These are phyloP conservation scores for Spergularia bocconei DNA, from an alignment of 148 eudicot genomes.

Conservation along the genomic window DNA sequence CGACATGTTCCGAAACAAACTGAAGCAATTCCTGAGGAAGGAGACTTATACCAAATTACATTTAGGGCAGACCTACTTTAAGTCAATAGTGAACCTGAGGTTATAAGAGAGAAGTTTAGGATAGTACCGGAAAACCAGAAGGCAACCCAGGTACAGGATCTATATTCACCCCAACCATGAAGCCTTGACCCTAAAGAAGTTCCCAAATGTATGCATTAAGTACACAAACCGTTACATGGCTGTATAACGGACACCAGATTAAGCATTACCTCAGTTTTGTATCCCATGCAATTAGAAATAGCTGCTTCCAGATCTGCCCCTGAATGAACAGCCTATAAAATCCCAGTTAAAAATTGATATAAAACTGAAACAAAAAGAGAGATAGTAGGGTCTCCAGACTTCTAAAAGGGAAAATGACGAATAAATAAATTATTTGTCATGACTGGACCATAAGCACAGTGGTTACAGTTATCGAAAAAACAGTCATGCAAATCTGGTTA, in stretches of 20 bases:
- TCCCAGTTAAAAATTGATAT: slow-evolving; percentile 7
- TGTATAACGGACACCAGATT: slow-evolving; percentile 11
- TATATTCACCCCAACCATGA: slow-evolving; percentile 97
- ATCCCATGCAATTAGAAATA: slow-evolving; percentile 85
- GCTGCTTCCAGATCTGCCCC: slow-evolving; percentile 99
- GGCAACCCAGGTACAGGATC: slow-evolving; percentile 90
- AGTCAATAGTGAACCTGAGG: neutral
- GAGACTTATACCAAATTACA: slow-evolving; percentile 16
- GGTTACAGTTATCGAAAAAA: neutral
- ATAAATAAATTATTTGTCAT: too few species aligned
- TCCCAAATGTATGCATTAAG: slow-evolving; percentile 5
- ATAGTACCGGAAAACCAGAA: slow-evolving; percentile 70
- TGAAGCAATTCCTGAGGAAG: slow-evolving; percentile 69
- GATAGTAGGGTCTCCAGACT: neutral
- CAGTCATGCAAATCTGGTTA: neutral
- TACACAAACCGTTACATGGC: neutral
- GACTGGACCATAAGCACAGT: neutral
- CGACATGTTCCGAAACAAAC: slow-evolving; percentile 72
- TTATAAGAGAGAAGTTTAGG: neutral
- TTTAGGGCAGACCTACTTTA: neutral
- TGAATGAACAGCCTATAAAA: slow-evolving; percentile 94
- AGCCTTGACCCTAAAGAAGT: slow-evolving; percentile 83
- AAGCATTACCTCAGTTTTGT: slow-evolving; percentile 63
- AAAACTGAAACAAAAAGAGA: neutral
- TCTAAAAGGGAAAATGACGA: neutral